phyloP scores from a whole-genome alignment of 257 asterid species.

The Plectranthus barbatus region DNA sequence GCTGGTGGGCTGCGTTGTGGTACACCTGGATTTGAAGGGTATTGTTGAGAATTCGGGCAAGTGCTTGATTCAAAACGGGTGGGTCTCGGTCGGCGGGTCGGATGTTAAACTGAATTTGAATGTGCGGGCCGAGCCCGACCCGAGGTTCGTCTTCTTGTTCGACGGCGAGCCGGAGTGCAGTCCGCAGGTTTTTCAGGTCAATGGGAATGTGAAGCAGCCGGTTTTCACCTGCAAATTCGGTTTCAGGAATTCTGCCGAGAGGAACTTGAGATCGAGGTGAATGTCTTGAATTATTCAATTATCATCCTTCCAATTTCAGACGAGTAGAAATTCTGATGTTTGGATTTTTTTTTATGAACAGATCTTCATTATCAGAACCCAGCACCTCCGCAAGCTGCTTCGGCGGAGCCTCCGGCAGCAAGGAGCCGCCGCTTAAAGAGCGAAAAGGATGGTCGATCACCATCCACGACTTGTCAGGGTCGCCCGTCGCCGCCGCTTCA shows the following conservation, averaged over 20 bases:
- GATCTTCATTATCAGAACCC: constrained; percentile 67
- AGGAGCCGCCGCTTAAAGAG: constrained; percentile 37
- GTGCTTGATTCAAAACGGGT: constrained; percentile 63
- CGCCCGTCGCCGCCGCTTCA: constrained; percentile 92
- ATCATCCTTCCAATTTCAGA: not conserved
- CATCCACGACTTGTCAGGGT: constrained; percentile 91
- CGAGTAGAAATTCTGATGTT: not conserved
- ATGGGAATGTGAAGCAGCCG: constrained; percentile 81
- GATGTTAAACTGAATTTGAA: constrained; percentile 45
- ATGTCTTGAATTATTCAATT: not conserved
- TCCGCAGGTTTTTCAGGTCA: constrained; percentile 92
- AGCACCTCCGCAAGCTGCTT: constrained; percentile 66
- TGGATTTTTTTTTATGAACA: constrained; percentile 20
- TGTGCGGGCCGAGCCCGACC: constrained; percentile 83
- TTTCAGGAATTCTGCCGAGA: constrained; percentile 58
- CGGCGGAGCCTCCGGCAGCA: constrained; percentile 18
- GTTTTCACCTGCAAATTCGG: constrained; percentile 91
- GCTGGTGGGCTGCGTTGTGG: constrained; percentile 47
- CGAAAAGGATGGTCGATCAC: constrained; percentile 98
- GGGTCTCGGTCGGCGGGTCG: constrained; percentile 48
- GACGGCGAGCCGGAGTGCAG: constrained; percentile 98
- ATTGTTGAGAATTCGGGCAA: constrained; percentile 35
- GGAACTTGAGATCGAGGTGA: constrained; percentile 79
- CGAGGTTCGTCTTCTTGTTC: constrained; percentile 88
- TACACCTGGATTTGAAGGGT: constrained; percentile 63